Evolutionary conservation across 805 yeast species (phyloP).

Genomic region (Wickerhamomyces bovis): DNA sequence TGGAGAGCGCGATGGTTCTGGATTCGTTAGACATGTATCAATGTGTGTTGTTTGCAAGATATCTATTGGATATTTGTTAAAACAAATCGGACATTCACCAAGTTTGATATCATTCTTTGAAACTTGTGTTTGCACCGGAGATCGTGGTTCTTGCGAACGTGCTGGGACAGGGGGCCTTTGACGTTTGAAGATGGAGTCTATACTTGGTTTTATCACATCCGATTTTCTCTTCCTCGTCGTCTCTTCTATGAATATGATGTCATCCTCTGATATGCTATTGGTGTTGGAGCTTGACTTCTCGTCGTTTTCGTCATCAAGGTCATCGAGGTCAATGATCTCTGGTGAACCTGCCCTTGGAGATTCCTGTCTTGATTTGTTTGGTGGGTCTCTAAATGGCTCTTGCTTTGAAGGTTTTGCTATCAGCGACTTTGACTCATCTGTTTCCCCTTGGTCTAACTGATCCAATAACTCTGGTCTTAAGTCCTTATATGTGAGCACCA

Average conservation of each 20-base stretch:
- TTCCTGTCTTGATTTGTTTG: neutral
- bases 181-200: slow-evolving; percentile 15
- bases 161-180: slow-evolving; percentile 1
- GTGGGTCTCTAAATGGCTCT: neutral
- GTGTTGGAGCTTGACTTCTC: slow-evolving; percentile 2
- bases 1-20: slow-evolving; percentile 23
- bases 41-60: slow-evolving; percentile 52
- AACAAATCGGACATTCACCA: slow-evolving; percentile 64
- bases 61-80: slow-evolving; percentile 40
- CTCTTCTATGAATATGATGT: slow-evolving; percentile 25
- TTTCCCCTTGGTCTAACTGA: slow-evolving; percentile 14
- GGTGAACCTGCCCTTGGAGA: neutral
- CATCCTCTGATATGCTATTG: slow-evolving; percentile 18
- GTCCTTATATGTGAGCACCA: slow-evolving; percentile 45
- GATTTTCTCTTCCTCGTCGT: slow-evolving; percentile 18
- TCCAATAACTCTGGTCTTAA: slow-evolving; percentile 37
- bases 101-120: slow-evolving; percentile 6
- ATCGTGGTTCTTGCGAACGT: slow-evolving; percentile 4
- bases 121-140: neutral
- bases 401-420: neutral
- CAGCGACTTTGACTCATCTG: neutral
- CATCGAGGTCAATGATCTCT: slow-evolving; percentile 15
- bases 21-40: slow-evolving; percentile 45
- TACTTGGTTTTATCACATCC: slow-evolving; percentile 5
- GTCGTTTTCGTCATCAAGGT: slow-evolving; percentile 21